Evolutionary conservation across 2,329 filamentous ascomycete genomes (phyloP).

Genomic region (Colletotrichum kahawae): DNA sequence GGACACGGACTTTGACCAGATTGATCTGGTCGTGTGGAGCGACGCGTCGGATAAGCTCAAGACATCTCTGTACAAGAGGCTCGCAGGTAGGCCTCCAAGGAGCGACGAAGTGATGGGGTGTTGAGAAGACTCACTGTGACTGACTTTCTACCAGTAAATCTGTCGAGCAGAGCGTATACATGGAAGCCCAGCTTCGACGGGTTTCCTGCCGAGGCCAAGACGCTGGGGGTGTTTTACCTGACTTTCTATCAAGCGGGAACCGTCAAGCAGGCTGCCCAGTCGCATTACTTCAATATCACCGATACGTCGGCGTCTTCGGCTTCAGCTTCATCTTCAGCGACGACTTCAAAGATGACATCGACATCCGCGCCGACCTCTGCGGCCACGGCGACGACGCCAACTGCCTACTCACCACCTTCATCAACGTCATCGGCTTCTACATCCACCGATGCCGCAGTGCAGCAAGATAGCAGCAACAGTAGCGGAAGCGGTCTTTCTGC

Average conservation of each 20-base stretch:
- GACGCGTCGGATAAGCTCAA: neutral
- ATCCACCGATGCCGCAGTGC: neutral
- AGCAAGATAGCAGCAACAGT: neutral
- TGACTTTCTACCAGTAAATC: neutral
- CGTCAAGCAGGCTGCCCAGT: neutral
- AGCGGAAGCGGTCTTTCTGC: neutral
- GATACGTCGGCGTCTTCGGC: neutral
- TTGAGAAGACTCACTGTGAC: neutral
- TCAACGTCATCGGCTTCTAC: neutral
- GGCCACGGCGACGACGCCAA: neutral
- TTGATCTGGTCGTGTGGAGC: neutral
- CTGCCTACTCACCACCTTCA: neutral
- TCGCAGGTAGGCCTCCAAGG: neutral
- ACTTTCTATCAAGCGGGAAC: neutral
- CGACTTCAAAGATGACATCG: neutral
- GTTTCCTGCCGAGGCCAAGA: neutral
- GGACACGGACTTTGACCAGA: neutral
- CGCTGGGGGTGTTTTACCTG: neutral
- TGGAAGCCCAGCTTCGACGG: neutral
- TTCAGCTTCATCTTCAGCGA: neutral
- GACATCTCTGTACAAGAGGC: neutral
- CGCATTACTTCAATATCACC: neutral
- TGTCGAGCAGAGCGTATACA: neutral
- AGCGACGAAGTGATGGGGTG: neutral
- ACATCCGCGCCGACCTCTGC: neutral